Base-by-base conservation (phyloP, 768 basidiomycete genomes). In the Mrakia hoshinonis region DNA sequence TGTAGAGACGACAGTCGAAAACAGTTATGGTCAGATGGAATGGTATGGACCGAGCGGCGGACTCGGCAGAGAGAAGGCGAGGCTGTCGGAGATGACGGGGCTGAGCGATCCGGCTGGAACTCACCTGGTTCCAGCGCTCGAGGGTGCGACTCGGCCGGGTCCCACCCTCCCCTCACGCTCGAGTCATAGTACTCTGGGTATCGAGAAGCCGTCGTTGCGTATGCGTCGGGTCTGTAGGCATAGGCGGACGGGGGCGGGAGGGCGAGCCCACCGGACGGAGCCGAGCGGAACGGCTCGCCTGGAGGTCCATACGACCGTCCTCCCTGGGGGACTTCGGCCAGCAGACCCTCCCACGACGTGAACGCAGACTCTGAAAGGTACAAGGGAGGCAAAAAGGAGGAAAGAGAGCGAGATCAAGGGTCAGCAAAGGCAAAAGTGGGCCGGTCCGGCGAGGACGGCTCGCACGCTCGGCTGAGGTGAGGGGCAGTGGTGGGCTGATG, bases 311-410 rank as follows among this genome's bases (percentile, higher is more conserved):
- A 5, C 55, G 31, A 10, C 24, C 54, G 24, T 26, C 24, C 24
- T 18, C 12, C 15, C 6, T 39, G 31, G 9, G 36, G 58, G 22
- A 61, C 58, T 4, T 39, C 15, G 22, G 58, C 31, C 2, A 29
- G 34, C n/a, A 61, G 58, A 38, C 58, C 58, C 6, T 61, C 58
- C 58, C 58, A 61, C 3, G 58, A 61, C 18, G 58, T 34, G 36
- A 61, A 61, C 31, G 36, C 31, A 39, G 36, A 61, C 3, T 15
- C 58, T 61, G 58, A 3, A 15, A 34, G 34, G 13, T 26, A 13
- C 1, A 55, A 31, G n/a, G 20, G 4, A 31, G 36, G 58, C 20
- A 31, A 7, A 31, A 60, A 34, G 34, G 20, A 36, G 29, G 2
- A 61, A n/a, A 26, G 26, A 7, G 58, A 61, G 58, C 9, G 54